Conservation (phyloP, 805 yeast species). For the Wickerhamiella galacta region DNA sequence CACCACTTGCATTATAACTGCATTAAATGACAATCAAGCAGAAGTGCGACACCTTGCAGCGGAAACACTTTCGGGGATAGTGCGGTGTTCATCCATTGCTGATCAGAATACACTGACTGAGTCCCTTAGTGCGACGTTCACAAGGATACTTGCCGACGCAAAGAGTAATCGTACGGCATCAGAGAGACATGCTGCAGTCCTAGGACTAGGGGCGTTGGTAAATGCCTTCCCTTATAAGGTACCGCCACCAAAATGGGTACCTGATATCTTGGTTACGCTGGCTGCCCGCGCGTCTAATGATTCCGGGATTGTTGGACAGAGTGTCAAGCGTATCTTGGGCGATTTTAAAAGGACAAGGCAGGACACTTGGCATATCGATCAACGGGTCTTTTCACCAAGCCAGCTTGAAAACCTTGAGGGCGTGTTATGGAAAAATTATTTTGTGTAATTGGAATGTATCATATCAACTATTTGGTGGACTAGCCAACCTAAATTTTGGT, state of each 20-base stretch:
- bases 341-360: slow-evolving; percentile 82
- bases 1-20: slow-evolving; percentile 32
- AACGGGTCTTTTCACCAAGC: slow-evolving; percentile 50
- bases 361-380: slow-evolving; percentile 92
- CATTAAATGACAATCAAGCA: slow-evolving; percentile 45
- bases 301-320: slow-evolving; percentile 62
- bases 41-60: slow-evolving; percentile 67
- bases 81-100: slow-evolving; percentile 42
- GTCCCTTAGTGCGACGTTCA: slow-evolving; percentile 29
- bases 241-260: slow-evolving; percentile 88
- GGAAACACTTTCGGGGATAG: slow-evolving; percentile 57
- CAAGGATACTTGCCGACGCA: slow-evolving; percentile 21
- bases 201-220: slow-evolving; percentile 77
- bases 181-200: slow-evolving; percentile 62
- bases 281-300: slow-evolving; percentile 57
- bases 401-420: slow-evolving; percentile 89
- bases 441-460: slow-evolving; percentile 32
- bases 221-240: slow-evolving; percentile 80
- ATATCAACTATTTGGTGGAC: neutral
- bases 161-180: slow-evolving; percentile 17
- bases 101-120: slow-evolving; percentile 26
- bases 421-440: slow-evolving; percentile 81
- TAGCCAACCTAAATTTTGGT: too few relatives aligned
- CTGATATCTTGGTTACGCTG: slow-evolving; percentile 46
- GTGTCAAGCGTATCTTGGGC: slow-evolving; percentile 68